Evolutionary conservation across 2,329 filamentous ascomycete species (phyloP).

Genomic region (Pseudogymnoascus sp.): DNA sequence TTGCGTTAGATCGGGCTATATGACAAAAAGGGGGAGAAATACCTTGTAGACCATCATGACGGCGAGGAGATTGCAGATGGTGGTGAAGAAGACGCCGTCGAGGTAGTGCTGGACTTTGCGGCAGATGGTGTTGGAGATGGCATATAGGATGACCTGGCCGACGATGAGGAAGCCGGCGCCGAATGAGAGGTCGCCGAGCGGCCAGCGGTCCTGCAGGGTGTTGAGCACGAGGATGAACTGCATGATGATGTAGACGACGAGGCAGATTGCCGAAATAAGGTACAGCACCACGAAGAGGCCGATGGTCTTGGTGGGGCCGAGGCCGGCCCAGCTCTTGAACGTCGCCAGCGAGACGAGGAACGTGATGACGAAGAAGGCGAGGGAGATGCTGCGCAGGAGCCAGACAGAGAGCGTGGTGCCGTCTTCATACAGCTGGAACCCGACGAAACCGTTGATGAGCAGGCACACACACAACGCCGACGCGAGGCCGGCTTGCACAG

Average conservation of each 20-base stretch:
- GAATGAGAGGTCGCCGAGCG: conserved; percentile 83
- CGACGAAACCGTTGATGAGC: conserved; percentile 95
- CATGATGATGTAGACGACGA: conserved; percentile 79
- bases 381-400: conserved; percentile 74
- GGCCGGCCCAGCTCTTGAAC: conserved; percentile 84
- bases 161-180: conserved; percentile 86
- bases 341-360: conserved; percentile 85
- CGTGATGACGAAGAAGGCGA: conserved; percentile 76
- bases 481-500: conserved; percentile 74
- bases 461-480: conserved; percentile 84
- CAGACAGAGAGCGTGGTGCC: conserved; percentile 90
- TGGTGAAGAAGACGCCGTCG: conserved; percentile 90
- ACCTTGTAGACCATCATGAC: conserved; percentile 99
- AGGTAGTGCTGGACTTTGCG: conserved; percentile 80
- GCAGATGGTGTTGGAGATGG: conserved; percentile 80
- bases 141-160: conserved; percentile 89
- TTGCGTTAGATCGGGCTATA: conserved; percentile 25
- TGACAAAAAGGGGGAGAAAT: conserved; percentile 22
- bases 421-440: conserved; percentile 97
- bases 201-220: conserved; percentile 93
- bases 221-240: conserved; percentile 83
- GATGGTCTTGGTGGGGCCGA: conserved; percentile 77
- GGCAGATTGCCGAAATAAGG: conserved; percentile 78
- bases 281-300: conserved; percentile 90
- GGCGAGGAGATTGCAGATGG: conserved; percentile 82